A percentile compares a stretch with the other conserved stretches of the same genome.
These are phyloP conservation scores for Salix purpurea DNA, from an alignment of 345 rosid genomes.

Conservation along the genomic window DNA sequence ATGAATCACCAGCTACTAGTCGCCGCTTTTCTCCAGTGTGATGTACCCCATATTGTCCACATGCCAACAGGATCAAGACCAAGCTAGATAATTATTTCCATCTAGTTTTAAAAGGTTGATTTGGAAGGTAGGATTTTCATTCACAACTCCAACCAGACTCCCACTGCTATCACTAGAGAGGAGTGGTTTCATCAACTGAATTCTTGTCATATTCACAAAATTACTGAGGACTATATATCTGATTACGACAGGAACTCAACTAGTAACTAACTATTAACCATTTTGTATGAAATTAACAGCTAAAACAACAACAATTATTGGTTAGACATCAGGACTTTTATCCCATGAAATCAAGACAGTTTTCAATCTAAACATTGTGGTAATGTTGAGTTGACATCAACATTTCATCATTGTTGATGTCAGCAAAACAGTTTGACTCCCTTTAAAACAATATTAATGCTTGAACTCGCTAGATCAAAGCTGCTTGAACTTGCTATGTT, in stretches of 20 bases:
- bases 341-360: not conserved
- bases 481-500: too few species aligned
- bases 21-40: too few species aligned
- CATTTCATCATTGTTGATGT: not conserved
- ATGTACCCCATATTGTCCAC: too few species aligned
- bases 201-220: not conserved
- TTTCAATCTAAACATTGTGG: not conserved
- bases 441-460: not conserved
- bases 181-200: not conserved
- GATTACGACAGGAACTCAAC: not conserved
- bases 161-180: not conserved
- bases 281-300: not conserved
- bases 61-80: not conserved
- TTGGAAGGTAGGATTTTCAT: not conserved
- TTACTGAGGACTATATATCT: not conserved
- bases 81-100: not conserved
- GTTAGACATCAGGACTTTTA: not conserved
- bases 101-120: not conserved
- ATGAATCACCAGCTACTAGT: too few species aligned
- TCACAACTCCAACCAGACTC: not conserved
- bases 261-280: not conserved
- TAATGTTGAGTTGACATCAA: too few species aligned
- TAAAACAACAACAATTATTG: not conserved
- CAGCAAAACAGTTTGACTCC: not conserved
- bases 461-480: not conserved